A percentile compares a stretch with the other conserved stretches of the same genome.
phyloP scores from a whole-genome alignment of 139 green algal genomes.

The Micractinium sp. region DNA sequence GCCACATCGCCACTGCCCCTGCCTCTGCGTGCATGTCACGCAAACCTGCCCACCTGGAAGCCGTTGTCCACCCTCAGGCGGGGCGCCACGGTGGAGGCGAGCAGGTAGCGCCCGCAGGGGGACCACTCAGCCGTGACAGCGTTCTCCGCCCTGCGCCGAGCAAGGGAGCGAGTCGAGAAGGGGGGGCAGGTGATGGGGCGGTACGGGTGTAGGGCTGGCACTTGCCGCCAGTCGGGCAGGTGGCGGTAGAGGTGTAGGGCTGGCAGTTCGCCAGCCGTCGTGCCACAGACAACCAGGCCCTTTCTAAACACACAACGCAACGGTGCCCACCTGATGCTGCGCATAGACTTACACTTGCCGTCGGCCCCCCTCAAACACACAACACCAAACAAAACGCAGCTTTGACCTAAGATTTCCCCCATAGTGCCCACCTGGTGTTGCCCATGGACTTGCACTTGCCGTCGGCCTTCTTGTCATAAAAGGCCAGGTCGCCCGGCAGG shows the following conservation, averaged over 20 bases:
- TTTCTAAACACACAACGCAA: no score
- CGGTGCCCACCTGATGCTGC: constrained; percentile 43
- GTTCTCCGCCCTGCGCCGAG: constrained; percentile 49
- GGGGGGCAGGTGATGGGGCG: not conserved
- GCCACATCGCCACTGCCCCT: no score
- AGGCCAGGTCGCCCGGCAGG: constrained; percentile 89
- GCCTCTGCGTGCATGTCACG: not conserved
- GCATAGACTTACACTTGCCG: constrained; percentile 82
- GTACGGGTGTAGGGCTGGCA: no score
- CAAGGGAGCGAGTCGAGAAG: not conserved
- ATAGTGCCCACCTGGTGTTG: constrained; percentile 42
- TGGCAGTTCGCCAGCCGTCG: no score
- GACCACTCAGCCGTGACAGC: constrained; percentile 84
- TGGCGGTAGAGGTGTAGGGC: no score
- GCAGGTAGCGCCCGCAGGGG: constrained; percentile 83
- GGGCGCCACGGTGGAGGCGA: constrained; percentile 88
- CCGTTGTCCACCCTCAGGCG: constrained; percentile 96
- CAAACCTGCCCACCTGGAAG: constrained; percentile 44
- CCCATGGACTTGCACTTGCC: constrained; percentile 83
- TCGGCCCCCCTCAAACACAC: constrained; percentile 64
- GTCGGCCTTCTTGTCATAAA: constrained; percentile 86
- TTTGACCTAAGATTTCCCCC: not conserved
- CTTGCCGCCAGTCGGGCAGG: no score
- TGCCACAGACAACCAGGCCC: no score
- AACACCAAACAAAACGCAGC: not conserved